Evolutionary conservation across 148 eudicot species (phyloP), one percentile per base, ranked within the genome.

Genomic region (Rhododendron vialii): DNA sequence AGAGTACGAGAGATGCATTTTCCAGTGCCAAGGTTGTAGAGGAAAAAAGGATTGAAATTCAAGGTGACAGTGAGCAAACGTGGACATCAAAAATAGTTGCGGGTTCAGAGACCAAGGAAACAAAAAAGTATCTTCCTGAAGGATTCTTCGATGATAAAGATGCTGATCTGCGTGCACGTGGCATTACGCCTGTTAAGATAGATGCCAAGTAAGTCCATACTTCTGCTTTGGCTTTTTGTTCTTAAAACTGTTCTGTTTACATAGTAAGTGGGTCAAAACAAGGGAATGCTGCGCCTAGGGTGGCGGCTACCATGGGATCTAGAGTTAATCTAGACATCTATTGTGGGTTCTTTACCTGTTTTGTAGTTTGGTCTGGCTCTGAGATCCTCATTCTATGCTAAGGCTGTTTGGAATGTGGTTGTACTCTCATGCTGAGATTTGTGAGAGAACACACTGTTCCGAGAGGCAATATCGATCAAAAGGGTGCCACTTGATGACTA

Each of bases 71-170:
- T 53, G 87, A 82, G 73, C 85, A 43, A 24, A 57, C 35, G 59
- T 87, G 38, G 63, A 61, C 82, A 24, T 33, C 86, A 65, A 59
- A 84, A 84, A 38, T 18, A 43, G 65, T 55, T 84, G 65, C 65
- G 82, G 87, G 71, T 83, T 69, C 93, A 85, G 91, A 89, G 87
- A 87, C 82, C 85, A 89, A 86, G 83, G 92, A 94, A 89, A 82
- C 82, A 30, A 94, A 92, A 85, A 94, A 94, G 65, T 92, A 91
- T 88, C 87, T 96, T 63, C 99, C 98, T 83, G 92, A 92, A 92
- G 99, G 99, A 77, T 96, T 96, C 90, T 96, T 96, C 85, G 98
- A 96, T 89, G 91, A 96, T 90, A 92, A 95, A 87, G 98, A 96
- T 51, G 97, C 98, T 89, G 98, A 96, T 90, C 90, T 94, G 84